Conservation (phyloP, 2,329 filamentous ascomycete species). For the Xylaria sp. region DNA sequence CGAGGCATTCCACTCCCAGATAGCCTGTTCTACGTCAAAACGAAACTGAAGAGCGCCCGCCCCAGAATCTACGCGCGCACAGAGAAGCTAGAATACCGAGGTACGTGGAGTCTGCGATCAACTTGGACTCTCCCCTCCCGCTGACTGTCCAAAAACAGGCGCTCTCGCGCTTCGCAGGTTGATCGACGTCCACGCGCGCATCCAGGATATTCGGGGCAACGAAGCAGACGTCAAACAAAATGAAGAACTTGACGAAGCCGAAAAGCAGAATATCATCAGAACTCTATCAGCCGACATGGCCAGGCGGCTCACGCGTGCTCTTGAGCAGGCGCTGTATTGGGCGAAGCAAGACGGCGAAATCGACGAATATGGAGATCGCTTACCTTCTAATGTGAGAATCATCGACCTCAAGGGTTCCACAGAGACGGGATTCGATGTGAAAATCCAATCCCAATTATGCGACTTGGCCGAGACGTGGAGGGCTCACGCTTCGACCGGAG, state of each 20-base stretch:
- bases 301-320: slow-evolving; percentile 38
- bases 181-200: slow-evolving; percentile 44
- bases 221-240: slow-evolving; percentile 32
- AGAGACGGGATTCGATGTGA: slow-evolving; percentile 35
- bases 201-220: slow-evolving; percentile 43
- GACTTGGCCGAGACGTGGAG: slow-evolving; percentile 42
- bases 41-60: slow-evolving; percentile 40
- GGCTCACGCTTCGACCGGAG: slow-evolving; percentile 5
- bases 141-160: slow-evolving; percentile 38
- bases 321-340: slow-evolving; percentile 45
- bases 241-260: neutral
- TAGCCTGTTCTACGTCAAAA: slow-evolving; percentile 47
- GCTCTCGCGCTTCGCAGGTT: slow-evolving; percentile 44
- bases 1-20: slow-evolving; percentile 48
- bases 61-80: slow-evolving; percentile 49
- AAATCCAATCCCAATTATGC: slow-evolving; percentile 42
- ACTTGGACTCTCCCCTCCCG: neutral
- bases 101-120: slow-evolving; percentile 38
- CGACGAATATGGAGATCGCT: slow-evolving; percentile 32
- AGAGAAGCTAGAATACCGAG: slow-evolving; percentile 46
- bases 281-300: slow-evolving; percentile 38
- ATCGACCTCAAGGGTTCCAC: slow-evolving; percentile 39
- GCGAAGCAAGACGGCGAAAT: slow-evolving; percentile 45
- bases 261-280: slow-evolving; percentile 21
- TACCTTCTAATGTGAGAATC: slow-evolving; percentile 44